Evolutionary conservation across 1,284 basidiomycete genomes (phyloP).

Genomic region (Cryptococcus maquisensis): DNA sequence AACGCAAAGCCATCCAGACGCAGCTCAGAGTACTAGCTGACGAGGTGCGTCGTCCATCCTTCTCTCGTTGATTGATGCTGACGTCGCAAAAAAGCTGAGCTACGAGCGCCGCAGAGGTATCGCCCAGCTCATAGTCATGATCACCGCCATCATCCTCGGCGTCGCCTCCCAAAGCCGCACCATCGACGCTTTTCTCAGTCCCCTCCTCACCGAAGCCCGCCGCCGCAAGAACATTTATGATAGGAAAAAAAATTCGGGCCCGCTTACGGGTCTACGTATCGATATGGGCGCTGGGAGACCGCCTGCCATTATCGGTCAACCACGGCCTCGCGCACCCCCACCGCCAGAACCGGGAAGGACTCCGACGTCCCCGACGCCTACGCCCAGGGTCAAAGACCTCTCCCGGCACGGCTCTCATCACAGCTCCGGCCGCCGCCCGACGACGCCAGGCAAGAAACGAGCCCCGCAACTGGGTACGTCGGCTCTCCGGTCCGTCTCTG

Average conservation of each 20-base stretch:
- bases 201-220: constrained; percentile 27
- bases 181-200: constrained; percentile 37
- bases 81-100: constrained; percentile 16
- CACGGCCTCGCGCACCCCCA: not conserved
- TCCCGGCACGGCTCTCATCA: constrained; percentile 5
- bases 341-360: not conserved
- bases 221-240: constrained; percentile 18
- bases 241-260: constrained; percentile 18
- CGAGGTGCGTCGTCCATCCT: constrained; percentile 22
- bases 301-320: constrained; percentile 24
- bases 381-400: constrained; percentile 1
- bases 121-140: constrained; percentile 39
- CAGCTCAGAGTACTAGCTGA: constrained; percentile 35
- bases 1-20: constrained; percentile 26
- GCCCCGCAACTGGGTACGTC: constrained; percentile 6
- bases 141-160: constrained; percentile 36
- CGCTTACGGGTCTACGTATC: constrained; percentile 35
- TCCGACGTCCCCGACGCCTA: constrained; percentile 9
- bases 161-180: constrained; percentile 27
- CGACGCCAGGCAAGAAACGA: constrained; percentile 3
- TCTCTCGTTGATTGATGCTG: not conserved
- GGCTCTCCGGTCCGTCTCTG: constrained; percentile 17
- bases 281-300: constrained; percentile 31
- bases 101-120: constrained; percentile 42
- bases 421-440: constrained; percentile 6